Conservation (phyloP, 225 moss, liverwort and hornwort species). For the Neckera pumila region DNA sequence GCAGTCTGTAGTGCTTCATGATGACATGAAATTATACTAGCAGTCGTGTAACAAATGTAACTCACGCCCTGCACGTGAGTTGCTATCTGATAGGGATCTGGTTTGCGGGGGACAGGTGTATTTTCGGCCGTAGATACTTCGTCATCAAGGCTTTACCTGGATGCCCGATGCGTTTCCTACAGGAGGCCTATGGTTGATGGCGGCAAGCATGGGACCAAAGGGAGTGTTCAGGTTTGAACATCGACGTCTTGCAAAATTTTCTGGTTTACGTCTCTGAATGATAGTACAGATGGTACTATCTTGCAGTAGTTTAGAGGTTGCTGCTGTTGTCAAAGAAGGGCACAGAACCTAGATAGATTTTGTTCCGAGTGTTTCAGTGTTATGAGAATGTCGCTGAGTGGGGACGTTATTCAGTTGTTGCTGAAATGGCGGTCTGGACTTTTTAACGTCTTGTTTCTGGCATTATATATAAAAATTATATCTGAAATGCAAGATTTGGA, state of each 20-base stretch:
- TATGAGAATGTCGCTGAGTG: not conserved
- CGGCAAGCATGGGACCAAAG: slow-evolving; percentile 97
- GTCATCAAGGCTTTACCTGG: slow-evolving; percentile 86
- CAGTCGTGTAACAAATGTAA: not conserved
- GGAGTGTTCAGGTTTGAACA: slow-evolving; percentile 78
- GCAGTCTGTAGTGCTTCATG: slow-evolving; percentile 21
- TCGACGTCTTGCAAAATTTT: not conserved
- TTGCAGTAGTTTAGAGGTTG: not conserved
- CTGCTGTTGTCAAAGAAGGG: not conserved
- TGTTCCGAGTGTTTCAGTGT: not conserved
- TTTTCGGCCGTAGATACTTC: slow-evolving; percentile 91
- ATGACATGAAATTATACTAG: slow-evolving; percentile 2
- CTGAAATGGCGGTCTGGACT: not conserved
- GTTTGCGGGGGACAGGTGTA: slow-evolving; percentile 47
- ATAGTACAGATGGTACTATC: not conserved
- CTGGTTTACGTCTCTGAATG: not conserved
- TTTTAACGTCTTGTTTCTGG: not conserved
- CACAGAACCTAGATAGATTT: not conserved
- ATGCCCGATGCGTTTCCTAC: slow-evolving; percentile 83
- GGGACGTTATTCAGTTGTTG: not conserved
- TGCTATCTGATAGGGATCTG: slow-evolving; percentile 3
- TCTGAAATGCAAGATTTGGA: not conserved
- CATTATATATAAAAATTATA: not conserved
- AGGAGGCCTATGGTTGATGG: slow-evolving; percentile 97
- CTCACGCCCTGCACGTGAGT: not conserved